Percentiles rank a stretch among this genome's conserved stretches.
These are phyloP conservation scores for Suillus sp. DNA, from an alignment of 768 basidiomycete genomes.

Conservation along the genomic window DNA sequence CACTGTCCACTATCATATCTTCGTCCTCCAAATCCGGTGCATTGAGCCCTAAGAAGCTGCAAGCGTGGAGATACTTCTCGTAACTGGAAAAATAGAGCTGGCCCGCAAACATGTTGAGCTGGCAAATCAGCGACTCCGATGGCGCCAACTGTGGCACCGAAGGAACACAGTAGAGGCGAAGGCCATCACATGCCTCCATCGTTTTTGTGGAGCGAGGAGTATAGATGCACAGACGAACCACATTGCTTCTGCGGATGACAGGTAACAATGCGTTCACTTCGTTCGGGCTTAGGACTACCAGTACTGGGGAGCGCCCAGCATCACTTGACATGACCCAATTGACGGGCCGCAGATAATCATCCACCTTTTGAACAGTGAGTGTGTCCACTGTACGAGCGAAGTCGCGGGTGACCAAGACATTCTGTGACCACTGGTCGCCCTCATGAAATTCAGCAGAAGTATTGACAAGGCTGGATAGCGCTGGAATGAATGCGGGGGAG, in stretches of 20 bases:
- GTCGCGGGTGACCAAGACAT: constrained; percentile 21
- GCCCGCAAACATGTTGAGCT: constrained; percentile 7
- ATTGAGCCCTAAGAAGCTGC: neutral
- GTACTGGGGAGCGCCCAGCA: constrained; percentile 17
- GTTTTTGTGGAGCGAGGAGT: constrained; percentile 38
- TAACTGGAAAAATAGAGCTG: constrained; percentile 2
- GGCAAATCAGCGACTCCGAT: neutral
- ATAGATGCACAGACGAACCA: constrained; percentile 46
- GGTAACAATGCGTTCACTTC: constrained; percentile 43
- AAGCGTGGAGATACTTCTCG: neutral
- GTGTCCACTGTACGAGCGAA: constrained; percentile 19
- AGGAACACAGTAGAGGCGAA: constrained; percentile 17
- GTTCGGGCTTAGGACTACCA: constrained; percentile 44
- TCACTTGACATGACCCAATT: constrained; percentile 28
- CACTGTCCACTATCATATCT: neutral
- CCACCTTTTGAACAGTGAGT: neutral
- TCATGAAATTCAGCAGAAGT: constrained; percentile 23
- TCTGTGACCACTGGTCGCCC: constrained; percentile 23
- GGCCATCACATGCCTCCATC: constrained; percentile 41
- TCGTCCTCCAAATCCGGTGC: constrained; percentile 2
- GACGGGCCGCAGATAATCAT: constrained; percentile 32
- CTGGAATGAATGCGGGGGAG: constrained; percentile 26
- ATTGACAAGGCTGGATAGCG: constrained; percentile 13
- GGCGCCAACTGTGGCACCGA: neutral
- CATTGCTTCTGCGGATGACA: constrained; percentile 34